Percentiles rank a stretch among this genome's conserved stretches.
These are phyloP conservation scores for Penicillium corylophilum DNA, from an alignment of 2,329 filamentous ascomycete genomes.

Conservation along the genomic window DNA sequence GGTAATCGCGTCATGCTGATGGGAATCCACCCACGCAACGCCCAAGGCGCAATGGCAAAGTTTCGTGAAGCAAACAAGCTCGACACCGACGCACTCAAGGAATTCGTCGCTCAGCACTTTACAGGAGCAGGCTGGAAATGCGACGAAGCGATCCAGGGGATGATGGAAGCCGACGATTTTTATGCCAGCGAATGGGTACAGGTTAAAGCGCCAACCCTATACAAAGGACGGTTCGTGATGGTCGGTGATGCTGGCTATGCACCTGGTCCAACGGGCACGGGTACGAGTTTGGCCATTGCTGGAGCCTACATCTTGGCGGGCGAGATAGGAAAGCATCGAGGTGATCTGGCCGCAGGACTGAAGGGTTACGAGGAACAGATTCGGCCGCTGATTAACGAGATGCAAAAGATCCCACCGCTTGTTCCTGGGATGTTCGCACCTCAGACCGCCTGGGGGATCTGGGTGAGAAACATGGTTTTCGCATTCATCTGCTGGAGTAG, in stretches of 20 bases:
- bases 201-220: slow-evolving; percentile 31
- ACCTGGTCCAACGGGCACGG: slow-evolving; percentile 30
- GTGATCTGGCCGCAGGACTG: slow-evolving; percentile 35
- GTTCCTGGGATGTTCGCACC: slow-evolving; percentile 42
- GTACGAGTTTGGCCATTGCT: slow-evolving; percentile 34
- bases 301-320: slow-evolving; percentile 57
- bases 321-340: slow-evolving; percentile 33
- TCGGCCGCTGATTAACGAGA: slow-evolving; percentile 35
- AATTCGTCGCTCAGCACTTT: slow-evolving; percentile 27
- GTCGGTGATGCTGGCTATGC: slow-evolving; percentile 42
- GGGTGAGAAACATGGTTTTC: slow-evolving; percentile 47
- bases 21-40: slow-evolving; percentile 31
- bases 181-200: slow-evolving; percentile 37
- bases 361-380: slow-evolving; percentile 39
- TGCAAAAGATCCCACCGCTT: slow-evolving; percentile 34
- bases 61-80: slow-evolving; percentile 44
- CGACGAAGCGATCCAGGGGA: slow-evolving; percentile 27
- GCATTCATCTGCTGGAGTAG: slow-evolving; percentile 41
- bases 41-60: slow-evolving; percentile 26
- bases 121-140: slow-evolving; percentile 35
- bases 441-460: slow-evolving; percentile 48
- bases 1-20: slow-evolving; percentile 37
- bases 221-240: slow-evolving; percentile 35
- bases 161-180: slow-evolving; percentile 36
- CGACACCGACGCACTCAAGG: slow-evolving; percentile 38